Percentiles rank a stretch among this genome's conserved stretches.
Evolutionary conservation across 1,284 basidiomycete genomes (phyloP).

Genomic region (Mycena citricolor): DNA sequence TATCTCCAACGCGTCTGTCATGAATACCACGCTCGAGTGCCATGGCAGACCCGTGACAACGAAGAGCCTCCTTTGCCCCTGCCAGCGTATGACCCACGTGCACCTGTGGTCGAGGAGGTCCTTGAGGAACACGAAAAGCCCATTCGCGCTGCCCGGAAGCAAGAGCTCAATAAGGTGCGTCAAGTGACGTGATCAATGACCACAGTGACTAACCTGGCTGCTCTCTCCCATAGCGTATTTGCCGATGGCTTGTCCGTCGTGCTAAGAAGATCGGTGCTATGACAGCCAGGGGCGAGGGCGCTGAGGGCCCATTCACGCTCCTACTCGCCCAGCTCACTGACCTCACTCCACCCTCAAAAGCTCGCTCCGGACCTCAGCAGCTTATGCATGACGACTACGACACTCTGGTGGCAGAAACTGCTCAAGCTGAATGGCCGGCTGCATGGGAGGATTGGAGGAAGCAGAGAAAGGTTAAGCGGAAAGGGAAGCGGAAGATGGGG

Average conservation of each 20-base stretch:
- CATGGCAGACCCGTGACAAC: conserved; percentile 1
- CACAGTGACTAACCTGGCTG: too few species aligned
- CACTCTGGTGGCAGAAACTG: too few species aligned
- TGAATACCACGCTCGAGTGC: conserved; percentile 8
- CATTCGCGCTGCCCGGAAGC: too few species aligned
- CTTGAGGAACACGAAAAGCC: not conserved
- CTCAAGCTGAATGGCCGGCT: too few species aligned
- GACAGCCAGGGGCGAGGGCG: not conserved
- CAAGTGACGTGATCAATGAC: too few species aligned
- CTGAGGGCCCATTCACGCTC: not conserved
- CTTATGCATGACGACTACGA: conserved; percentile 4
- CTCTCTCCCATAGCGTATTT: conserved; percentile 1
- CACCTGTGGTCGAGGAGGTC: not conserved
- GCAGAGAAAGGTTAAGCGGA: too few species aligned
- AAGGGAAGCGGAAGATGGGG: too few species aligned
- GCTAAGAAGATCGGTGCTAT: too few species aligned
- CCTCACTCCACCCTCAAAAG: not conserved
- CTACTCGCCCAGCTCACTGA: not conserved
- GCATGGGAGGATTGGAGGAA: too few species aligned
- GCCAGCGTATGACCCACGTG: not conserved
- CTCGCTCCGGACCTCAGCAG: conserved; percentile 3
- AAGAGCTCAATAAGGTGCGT: conserved; percentile 6
- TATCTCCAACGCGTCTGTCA: not conserved
- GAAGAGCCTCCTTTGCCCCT: conserved; percentile 10
- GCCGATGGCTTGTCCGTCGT: conserved; percentile 4